Base-by-base conservation (phyloP, 495 filamentous ascomycete genomes). In the Penicillium roqueforti region DNA sequence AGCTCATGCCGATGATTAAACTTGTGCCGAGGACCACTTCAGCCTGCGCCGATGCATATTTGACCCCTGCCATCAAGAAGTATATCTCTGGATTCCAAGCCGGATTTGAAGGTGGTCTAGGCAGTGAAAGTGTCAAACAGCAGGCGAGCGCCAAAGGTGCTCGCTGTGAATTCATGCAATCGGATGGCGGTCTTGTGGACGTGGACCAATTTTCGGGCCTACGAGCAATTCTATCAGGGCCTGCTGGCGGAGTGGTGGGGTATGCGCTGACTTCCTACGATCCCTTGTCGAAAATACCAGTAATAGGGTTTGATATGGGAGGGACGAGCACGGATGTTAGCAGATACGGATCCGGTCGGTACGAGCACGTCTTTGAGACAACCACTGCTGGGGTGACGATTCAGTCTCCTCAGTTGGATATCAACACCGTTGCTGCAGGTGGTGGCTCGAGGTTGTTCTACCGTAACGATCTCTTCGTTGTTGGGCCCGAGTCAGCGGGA, bases 291-390 rank as follows among this genome's bases (percentile, higher is more conserved):
- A 87, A 83, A 61, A 89, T 82, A 11, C 91, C 92, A 3, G 82
- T 96, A 13, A 93, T 96, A 62, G 92, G 92, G 0, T 96, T 97
- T 62, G 92, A 97, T 63, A 97, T 97, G 92, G 83, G 84, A 23
- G 92, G 92, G 26, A 97, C 92, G 1, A 89, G 85, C 50, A 96
- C 92, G 5, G 92, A 97, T 69, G 92, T 96, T 14, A 91, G 87
- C 39, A 72, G 92, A 31, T 92, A 89, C 22, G 66, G 54, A 3
- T 62, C 60, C 2, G 92, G 92, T 13, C 77, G 88, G 28, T 95
- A 92, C 65, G 92, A 96, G 51, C 92, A 96, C 68, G 90, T 93
- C 0, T 95, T 96, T 58, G 92, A 96, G 72, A 95, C 90, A 3
- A 96, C 90, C 0, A 96, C 89, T 1, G 92, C 92, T 1, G 92